Conservation (phyloP, 768 basidiomycete species). For the Tephrocybe sp. region DNA sequence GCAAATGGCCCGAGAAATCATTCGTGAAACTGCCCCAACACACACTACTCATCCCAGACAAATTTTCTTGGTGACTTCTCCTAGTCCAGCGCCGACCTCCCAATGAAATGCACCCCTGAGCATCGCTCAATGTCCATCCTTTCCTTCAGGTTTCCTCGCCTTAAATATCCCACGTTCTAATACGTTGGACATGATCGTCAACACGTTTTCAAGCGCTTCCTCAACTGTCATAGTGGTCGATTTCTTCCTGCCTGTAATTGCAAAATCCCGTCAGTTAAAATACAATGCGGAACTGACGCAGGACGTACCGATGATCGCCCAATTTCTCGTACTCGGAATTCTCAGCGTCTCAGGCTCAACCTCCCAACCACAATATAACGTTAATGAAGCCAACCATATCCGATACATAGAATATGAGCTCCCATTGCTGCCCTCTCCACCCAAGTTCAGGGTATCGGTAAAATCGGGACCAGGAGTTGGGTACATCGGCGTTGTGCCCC, state of each 20-base stretch:
- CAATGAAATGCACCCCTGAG: neutral
- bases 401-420: conserved; percentile 83
- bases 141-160: conserved; percentile 70
- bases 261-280: neutral
- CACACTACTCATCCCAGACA: too few relatives aligned
- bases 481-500: conserved; percentile 36
- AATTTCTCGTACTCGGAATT: conserved; percentile 92
- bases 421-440: conserved; percentile 54
- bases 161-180: conserved; percentile 67
- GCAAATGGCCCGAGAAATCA: too few relatives aligned
- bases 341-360: conserved; percentile 83
- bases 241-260: conserved; percentile 22
- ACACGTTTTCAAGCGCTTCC: conserved; percentile 41
- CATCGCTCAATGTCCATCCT: conserved; percentile 24
- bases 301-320: conserved; percentile 80
- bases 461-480: conserved; percentile 24
- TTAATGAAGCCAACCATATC: conserved; percentile 79
- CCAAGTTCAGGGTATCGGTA: conserved; percentile 49
- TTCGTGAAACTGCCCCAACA: too few relatives aligned
- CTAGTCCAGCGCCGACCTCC: too few relatives aligned
- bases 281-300: conserved; percentile 11
- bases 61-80: too few relatives aligned
- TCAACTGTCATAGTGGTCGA: conserved; percentile 21
- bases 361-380: conserved; percentile 76
- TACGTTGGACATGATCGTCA: conserved; percentile 54